Evolutionary conservation across 352 stramenopile genomes (phyloP).

Genomic region (Halophytophthora polymorphica): DNA sequence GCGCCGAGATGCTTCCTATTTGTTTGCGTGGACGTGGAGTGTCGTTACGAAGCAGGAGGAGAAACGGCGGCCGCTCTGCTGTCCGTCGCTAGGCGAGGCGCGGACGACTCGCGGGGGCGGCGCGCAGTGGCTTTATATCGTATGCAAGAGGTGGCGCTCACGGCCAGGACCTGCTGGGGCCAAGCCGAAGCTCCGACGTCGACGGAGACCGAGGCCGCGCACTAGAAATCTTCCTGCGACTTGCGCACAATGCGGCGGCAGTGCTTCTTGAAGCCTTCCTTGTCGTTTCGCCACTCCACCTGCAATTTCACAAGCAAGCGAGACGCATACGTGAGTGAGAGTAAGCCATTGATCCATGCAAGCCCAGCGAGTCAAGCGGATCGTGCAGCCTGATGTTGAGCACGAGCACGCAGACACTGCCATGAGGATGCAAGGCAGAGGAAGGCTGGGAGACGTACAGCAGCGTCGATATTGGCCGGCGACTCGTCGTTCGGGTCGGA

Average conservation of each 20-base stretch:
- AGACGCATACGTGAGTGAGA: not conserved
- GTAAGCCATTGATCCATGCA: too few species aligned
- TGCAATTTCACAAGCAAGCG: conserved; percentile 16
- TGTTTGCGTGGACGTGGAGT: too few species aligned
- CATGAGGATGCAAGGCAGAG: too few species aligned
- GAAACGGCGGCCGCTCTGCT: too few species aligned
- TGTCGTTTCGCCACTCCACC: conserved; percentile 91
- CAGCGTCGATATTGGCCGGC: conserved; percentile 99
- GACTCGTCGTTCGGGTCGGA: conserved; percentile 99
- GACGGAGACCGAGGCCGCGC: not conserved
- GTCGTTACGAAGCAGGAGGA: too few species aligned
- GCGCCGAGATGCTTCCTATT: too few species aligned
- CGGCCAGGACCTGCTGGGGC: not conserved
- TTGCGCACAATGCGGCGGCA: conserved; percentile 90
- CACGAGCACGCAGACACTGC: too few species aligned
- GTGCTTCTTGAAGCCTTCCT: conserved; percentile 92
- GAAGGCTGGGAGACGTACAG: conserved; percentile 66
- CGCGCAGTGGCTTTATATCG: too few species aligned
- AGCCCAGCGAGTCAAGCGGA: too few species aligned
- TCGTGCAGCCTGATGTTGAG: too few species aligned
- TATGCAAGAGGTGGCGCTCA: not conserved
- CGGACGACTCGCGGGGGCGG: too few species aligned
- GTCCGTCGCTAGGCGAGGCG: too few species aligned
- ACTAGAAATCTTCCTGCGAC: conserved; percentile 92
- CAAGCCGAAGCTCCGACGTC: conserved; percentile 1